phyloP scores from a whole-genome alignment of 139 green algal genomes.

The Chlorella sp. region DNA sequence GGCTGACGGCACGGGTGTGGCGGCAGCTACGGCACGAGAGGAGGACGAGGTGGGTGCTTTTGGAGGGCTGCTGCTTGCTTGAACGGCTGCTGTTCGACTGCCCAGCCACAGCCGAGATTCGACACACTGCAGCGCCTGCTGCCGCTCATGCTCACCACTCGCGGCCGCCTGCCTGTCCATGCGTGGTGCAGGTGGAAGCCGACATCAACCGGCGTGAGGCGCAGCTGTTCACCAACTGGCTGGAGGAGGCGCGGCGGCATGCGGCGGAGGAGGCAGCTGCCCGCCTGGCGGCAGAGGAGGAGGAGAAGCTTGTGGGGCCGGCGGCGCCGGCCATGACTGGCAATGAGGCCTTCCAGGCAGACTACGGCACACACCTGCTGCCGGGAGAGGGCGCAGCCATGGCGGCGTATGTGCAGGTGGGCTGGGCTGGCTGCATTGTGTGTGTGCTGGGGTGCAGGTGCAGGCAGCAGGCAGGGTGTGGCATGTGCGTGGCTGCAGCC shows the following conservation, averaged over 20 bases:
- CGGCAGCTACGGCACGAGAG: background rate
- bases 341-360: slow-evolving; percentile 26
- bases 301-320: slow-evolving; percentile 71
- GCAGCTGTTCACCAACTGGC: slow-evolving; percentile 59
- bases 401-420: slow-evolving; percentile 87
- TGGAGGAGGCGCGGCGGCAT: slow-evolving; percentile 12
- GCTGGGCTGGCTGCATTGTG: no score
- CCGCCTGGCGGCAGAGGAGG: slow-evolving; percentile 42
- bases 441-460: no score
- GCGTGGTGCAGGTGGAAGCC: background rate
- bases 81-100: no score
- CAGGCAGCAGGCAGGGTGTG: no score
- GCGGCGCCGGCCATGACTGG: slow-evolving; percentile 48
- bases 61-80: no score
- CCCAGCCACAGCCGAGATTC: no score
- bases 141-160: no score
- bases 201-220: slow-evolving; percentile 58
- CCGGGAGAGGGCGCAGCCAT: slow-evolving; percentile 87
- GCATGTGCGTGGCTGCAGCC: no score
- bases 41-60: slow-evolving; percentile 31
- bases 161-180: no score
- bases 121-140: no score
- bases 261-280: slow-evolving; percentile 28
- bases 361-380: slow-evolving; percentile 72
- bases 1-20: slow-evolving; percentile 6